These are phyloP conservation scores for Trichothecium sympodiale DNA, from an alignment of 2,329 filamentous ascomycete species.

Conservation along the genomic window DNA sequence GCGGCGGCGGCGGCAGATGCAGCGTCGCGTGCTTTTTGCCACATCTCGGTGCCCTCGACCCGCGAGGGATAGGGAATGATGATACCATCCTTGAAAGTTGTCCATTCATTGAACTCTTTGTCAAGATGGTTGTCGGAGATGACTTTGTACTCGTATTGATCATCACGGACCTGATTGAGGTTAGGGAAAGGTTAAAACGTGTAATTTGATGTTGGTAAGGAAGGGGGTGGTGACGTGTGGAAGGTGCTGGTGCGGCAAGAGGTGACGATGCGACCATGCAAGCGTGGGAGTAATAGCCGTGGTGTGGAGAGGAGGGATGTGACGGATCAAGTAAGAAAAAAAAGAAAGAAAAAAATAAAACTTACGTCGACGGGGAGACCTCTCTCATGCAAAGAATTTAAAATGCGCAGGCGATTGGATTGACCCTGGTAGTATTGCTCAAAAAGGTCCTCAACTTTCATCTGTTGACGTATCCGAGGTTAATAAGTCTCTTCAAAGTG, in stretches of 20 bases:
- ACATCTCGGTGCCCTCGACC: slow-evolving; percentile 30
- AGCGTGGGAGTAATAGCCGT: background rate
- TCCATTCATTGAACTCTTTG: slow-evolving; percentile 30
- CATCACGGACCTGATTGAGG: slow-evolving; percentile 26
- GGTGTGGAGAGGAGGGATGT: no score
- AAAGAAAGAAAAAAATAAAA: slow-evolving; percentile 6
- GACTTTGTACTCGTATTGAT: slow-evolving; percentile 31
- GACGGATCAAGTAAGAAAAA: no score
- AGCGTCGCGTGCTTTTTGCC: slow-evolving; percentile 22
- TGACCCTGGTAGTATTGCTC: slow-evolving; percentile 33
- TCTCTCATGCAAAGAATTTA: slow-evolving; percentile 30
- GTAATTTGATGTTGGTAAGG: background rate
- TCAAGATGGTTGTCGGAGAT: slow-evolving; percentile 33
- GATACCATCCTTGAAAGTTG: slow-evolving; percentile 26
- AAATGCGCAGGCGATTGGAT: slow-evolving; percentile 32
- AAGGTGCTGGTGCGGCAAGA: no score
- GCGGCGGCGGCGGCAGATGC: slow-evolving; percentile 24
- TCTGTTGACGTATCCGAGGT: no score
- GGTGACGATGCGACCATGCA: no score
- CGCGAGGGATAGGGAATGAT: slow-evolving; percentile 34
- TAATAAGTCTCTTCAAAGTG: no score
- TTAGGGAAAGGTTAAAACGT: background rate
- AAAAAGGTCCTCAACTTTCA: slow-evolving; percentile 24
- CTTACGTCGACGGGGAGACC: slow-evolving; percentile 39
- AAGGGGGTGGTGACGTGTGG: background rate